phyloP scores from a whole-genome alignment of 1,284 basidiomycete species.

The Fomes fomentarius region DNA sequence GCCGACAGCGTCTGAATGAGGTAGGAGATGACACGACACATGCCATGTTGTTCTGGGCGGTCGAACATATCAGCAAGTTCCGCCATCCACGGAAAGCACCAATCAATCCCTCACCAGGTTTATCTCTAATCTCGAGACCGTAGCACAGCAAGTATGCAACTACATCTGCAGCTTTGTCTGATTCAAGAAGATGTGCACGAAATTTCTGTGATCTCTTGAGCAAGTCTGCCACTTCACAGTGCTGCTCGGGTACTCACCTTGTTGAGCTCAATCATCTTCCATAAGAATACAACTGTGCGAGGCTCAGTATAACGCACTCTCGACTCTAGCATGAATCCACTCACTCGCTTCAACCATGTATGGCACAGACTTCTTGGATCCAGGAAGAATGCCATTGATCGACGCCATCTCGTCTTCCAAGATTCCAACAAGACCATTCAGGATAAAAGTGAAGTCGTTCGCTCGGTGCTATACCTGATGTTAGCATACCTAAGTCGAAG shows the following conservation, averaged over 20 bases:
- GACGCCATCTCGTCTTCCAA: constrained; percentile 77
- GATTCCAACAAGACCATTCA: constrained; percentile 72
- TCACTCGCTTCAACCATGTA: constrained; percentile 81
- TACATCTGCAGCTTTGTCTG: constrained; percentile 76
- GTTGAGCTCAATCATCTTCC: constrained; percentile 91
- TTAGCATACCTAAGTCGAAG: background rate
- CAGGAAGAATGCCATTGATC: constrained; percentile 78
- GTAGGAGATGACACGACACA: constrained; percentile 89
- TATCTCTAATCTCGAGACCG: constrained; percentile 86
- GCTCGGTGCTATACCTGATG: constrained; percentile 70
- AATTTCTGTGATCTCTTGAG: constrained; percentile 67
- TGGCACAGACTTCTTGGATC: constrained; percentile 78
- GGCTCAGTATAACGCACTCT: constrained; percentile 13
- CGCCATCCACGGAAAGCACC: constrained; percentile 11
- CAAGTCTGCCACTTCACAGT: background rate
- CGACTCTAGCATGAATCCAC: constrained; percentile 31
- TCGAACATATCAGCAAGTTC: constrained; percentile 1
- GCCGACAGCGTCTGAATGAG: constrained; percentile 91
- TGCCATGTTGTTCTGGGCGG: constrained; percentile 87
- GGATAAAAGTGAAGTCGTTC: constrained; percentile 84
- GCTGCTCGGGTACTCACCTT: constrained; percentile 59
- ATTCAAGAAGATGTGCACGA: constrained; percentile 77
- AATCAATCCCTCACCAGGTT: constrained; percentile 65
- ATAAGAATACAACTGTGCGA: constrained; percentile 76
- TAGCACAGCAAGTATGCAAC: constrained; percentile 80